Base-by-base conservation (phyloP, 2,329 filamentous ascomycete genomes). In the Clarireedia monteithiana region DNA sequence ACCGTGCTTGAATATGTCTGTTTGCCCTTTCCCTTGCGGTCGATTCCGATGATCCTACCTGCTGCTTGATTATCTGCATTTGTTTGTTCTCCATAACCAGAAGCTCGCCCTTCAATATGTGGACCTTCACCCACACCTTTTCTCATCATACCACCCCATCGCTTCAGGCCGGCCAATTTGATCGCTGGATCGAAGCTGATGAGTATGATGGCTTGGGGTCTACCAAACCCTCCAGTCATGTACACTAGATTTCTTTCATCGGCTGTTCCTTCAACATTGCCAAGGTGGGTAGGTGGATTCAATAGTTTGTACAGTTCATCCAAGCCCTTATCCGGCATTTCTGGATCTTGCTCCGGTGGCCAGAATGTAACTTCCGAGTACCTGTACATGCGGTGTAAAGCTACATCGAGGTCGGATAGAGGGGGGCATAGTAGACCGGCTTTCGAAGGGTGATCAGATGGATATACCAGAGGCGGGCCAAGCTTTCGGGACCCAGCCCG, bases 171-270 rank as follows among this genome's bases (percentile, higher is more conserved):
- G 4, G 51, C 53, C 23, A 77, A 62, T 27, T 63, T 64, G 15
- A 73, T 68, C 6, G 64, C 63, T 1, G 75, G 72, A 60, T 77
- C 75, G 58, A 74, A 77, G 5, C 69, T 71, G 2, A 78, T 58
- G 45, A 77, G 71, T 0, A 77, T 69, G 12, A 77, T 58, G 0
- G 72, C 70, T 23, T 68, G 63, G 6, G 64, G 67, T 20, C 62
- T 57, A 3, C 59, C 51, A 9, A 46, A 44, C 1, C 50, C 53
- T 1, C 71, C 73, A 0, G 69, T 70, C 9, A 72, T 66, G 61
- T 78, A 81, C 3, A 79, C 65, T n/a, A 80, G 58, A 4, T 71
- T 72, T 12, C 73, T 66, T n/a, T 78, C 74, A 59, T 80, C 76
- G 64, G 73, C 74, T 15, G 63, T 66, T 17, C 75, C 76, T 1